Evolutionary conservation across 495 filamentous ascomycete species (phyloP), one percentile per base, ranked within the genome.

Genomic region (Xylaria flabelliformis): DNA sequence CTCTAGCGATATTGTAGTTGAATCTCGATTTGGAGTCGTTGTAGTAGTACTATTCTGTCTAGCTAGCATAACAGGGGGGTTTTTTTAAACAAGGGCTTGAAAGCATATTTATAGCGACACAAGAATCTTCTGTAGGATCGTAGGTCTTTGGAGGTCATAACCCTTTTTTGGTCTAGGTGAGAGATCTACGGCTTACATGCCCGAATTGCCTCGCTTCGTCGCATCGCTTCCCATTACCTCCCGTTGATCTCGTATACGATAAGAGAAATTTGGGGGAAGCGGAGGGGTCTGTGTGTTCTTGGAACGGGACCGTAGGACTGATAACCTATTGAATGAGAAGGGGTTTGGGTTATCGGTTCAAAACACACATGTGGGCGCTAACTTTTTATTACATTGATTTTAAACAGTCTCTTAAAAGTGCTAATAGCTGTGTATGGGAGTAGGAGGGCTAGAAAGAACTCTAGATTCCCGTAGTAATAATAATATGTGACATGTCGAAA

Each of bases 161-260:
- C 53, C 26, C 26, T 13, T 56, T 51, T 51, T 24, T 56, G 53
- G 26, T 32, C 53, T 29, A 32, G 24, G 26, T 32, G 53, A 26
- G 4, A 56, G 53, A 56, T 56, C 53, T 56, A 56, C 53, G 26
- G 53, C 53, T 56, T 56, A 56, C 12, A 17, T 55, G 8, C 26
- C 24, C 53, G 53, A 32, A 32, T 32, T 56, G 26, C 13, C 13
- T 51, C 24, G 53, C 13, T 32, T 56, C 19, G 24, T 32, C 53
- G 10, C 50, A 21, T 51, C 50, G 50, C n/a, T 51, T 51, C 50
- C 7, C n/a, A 21, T 9, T 24, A 9, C 13, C 53, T 56, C 21
- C 21, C 26, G 12, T 55, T 13, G 24, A 26, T 26, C 4, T 26
- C 24, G 51, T 55, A 26, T 26, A 26, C 13, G 3, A 17, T 32